These are phyloP conservation scores for Aeschynomene evenia DNA, from an alignment of 306 rosid species.

Conservation along the genomic window DNA sequence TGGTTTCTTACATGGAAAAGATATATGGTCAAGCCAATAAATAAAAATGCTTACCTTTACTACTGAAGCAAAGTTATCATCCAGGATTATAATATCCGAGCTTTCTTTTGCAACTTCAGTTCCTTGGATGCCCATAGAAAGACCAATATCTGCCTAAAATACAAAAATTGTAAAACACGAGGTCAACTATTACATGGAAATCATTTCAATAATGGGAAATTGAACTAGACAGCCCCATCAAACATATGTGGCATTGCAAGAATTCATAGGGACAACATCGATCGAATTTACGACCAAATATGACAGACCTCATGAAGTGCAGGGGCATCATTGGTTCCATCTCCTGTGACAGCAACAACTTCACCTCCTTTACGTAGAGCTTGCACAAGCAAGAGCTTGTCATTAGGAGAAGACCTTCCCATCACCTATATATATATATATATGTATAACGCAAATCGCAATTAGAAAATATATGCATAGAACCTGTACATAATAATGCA, in stretches of 20 bases:
- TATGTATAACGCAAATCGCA: conserved; percentile 23
- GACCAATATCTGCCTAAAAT: conserved; percentile 99
- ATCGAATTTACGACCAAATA: conserved; percentile 25
- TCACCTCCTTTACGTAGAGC: conserved; percentile 90
- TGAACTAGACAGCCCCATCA: conserved; percentile 17
- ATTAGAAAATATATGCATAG: conserved; percentile 9
- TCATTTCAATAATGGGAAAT: conserved; percentile 5
- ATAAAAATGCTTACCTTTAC: conserved; percentile 63
- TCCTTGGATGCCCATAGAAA: conserved; percentile 97
- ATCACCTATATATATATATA: conserved; percentile 82
- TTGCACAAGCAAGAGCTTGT: conserved; percentile 97
- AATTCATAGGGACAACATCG: conserved; percentile 5
- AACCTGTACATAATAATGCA: background rate
- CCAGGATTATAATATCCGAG: conserved; percentile 93
- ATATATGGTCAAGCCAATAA: conserved; percentile 21
- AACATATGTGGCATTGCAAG: conserved; percentile 18
- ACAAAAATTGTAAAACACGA: conserved; percentile 43
- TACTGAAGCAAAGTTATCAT: conserved; percentile 93
- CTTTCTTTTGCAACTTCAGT: conserved; percentile 99
- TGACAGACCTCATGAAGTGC: conserved; percentile 93
- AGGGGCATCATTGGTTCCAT: conserved; percentile 99
- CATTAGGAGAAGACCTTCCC: conserved; percentile 99
- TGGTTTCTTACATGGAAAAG: background rate
- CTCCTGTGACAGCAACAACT: conserved; percentile 98
- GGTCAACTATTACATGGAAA: conserved; percentile 35